phyloP scores from a whole-genome alignment of 2,329 filamentous ascomycete genomes.

The Xylariaceae sp. region DNA sequence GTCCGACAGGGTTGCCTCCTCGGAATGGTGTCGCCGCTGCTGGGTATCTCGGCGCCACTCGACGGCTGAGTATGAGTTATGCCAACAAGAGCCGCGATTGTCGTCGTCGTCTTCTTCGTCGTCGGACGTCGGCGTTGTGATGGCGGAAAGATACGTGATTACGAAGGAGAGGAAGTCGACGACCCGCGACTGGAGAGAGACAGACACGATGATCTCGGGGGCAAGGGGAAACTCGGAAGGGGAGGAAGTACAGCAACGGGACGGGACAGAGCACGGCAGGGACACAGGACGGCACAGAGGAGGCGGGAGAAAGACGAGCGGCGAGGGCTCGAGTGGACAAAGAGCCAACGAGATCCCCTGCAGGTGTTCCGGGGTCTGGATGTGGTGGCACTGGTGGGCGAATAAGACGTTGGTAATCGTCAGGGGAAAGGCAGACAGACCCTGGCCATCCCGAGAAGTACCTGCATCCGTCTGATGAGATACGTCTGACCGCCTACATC shows the following conservation, averaged over 20 bases:
- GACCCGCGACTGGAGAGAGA: neutral
- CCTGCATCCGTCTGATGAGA: slow-evolving; percentile 1
- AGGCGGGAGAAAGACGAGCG: no score
- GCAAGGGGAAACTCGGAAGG: neutral
- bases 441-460: neutral
- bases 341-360: no score
- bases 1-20: slow-evolving; percentile 11
- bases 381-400: no score
- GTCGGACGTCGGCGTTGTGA: no score
- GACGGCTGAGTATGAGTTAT: no score
- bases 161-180: neutral
- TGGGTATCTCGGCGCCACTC: no score
- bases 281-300: neutral
- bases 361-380: no score
- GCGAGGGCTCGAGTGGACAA: no score
- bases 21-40: slow-evolving; percentile 9
- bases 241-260: neutral
- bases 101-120: no score
- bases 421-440: no score
- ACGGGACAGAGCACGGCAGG: neutral
- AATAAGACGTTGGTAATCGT: no score
- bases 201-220: neutral
- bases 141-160: slow-evolving; percentile 1
- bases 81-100: no score
- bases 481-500: slow-evolving; percentile 1